Evolutionary conservation across 78 protist species (phyloP), one percentile per base, ranked within the genome.

Genomic region (Cyanophora paradoxa): DNA sequence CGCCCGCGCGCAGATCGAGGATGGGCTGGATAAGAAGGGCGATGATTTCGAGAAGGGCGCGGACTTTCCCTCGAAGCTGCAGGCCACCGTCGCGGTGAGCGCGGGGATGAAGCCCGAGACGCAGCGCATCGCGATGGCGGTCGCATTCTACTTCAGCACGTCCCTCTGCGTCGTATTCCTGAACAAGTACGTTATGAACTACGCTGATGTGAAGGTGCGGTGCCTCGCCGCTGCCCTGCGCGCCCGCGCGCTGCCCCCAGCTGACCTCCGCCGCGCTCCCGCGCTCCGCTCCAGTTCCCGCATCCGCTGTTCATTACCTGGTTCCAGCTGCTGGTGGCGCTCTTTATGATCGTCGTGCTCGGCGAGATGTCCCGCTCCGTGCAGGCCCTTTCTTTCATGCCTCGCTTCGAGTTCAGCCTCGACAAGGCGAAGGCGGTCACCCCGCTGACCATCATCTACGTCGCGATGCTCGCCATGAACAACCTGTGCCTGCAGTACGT

Each of bases 401-500:
- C 90, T 13, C 79, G 78, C 14, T 46, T 76, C 42, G 92, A 88
- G 41, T 79, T 88, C 37, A 46, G 81, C 40, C 7, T 19, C 4
- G 41, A n/a, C 11, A 83, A 74, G 3, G 86, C 87, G 5, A 2
- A 26, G 28, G 65, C 77, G 50, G 83, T 88, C 14, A n/a, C 78
- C 28, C 89, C 92, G 7, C 79, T 88, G 3, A 69, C 92, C n/a
- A 66, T 41, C 39, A 75, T 88, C 39, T 78, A 79, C 30, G 82
- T 85, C 16, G 41, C 66, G 40, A 88, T 88, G 93, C 64, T 88
- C 30, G 61, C 71, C 40, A 80, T 86, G 37, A 89, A 89, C 65
- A 89, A 89, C 58, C 72, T 89, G 20, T 86, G 91, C 78, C 79
- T 89, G 44, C 72, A 78, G 36, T 83, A 78, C 50, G 93, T 89